A percentile compares a stretch with the other conserved stretches of the same genome.
phyloP scores from a whole-genome alignment of 352 stramenopile species.

The Peronosclerospora sorghi region DNA sequence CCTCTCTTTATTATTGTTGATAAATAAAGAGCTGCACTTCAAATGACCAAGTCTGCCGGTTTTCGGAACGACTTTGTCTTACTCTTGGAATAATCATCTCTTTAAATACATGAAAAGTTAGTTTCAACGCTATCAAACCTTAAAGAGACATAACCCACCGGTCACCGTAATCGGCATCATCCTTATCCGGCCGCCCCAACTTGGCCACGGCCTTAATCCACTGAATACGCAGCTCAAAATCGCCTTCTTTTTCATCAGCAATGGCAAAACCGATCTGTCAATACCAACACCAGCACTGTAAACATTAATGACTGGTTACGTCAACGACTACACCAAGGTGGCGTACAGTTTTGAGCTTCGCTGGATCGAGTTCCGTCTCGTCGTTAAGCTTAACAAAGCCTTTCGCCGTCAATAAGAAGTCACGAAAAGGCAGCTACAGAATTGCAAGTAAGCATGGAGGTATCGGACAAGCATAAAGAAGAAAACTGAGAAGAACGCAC shows the following conservation, averaged over 20 bases:
- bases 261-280: slow-evolving; percentile 72
- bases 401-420: slow-evolving; percentile 77
- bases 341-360: slow-evolving; percentile 63
- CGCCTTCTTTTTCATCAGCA: slow-evolving; percentile 75
- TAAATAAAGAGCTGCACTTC: too few species aligned
- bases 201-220: slow-evolving; percentile 81
- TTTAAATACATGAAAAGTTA: background rate
- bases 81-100: slow-evolving; percentile 24
- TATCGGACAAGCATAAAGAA: background rate
- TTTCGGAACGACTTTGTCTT: slow-evolving; percentile 40
- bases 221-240: slow-evolving; percentile 74
- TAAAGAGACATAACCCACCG: slow-evolving; percentile 7
- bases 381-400: slow-evolving; percentile 79
- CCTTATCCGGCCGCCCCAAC: slow-evolving; percentile 31
- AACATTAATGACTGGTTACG: too few species aligned
- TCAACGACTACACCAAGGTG: background rate
- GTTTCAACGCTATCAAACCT: background rate
- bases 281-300: background rate
- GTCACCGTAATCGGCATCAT: slow-evolving; percentile 23
- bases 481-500: slow-evolving; percentile 15
- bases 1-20: slow-evolving; percentile 2
- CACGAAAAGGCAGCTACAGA: slow-evolving; percentile 48
- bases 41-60: slow-evolving; percentile 52
- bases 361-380: slow-evolving; percentile 54
- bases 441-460: background rate